Evolutionary conservation across 345 rosid genomes (phyloP).

Genomic region (Rhizophora mangle): DNA sequence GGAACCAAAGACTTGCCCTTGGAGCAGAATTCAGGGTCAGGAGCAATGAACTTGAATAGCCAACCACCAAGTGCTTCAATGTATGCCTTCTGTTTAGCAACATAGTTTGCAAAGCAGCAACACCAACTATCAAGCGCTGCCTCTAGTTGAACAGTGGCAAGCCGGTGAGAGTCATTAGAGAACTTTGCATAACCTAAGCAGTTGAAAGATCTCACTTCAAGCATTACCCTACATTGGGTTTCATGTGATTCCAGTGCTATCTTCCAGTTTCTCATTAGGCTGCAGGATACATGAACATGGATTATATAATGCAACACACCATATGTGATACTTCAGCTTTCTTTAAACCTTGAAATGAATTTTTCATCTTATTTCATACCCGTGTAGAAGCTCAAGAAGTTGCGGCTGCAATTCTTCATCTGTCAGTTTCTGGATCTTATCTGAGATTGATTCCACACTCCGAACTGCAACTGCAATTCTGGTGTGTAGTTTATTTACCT

Average conservation of each 20-base stretch:
- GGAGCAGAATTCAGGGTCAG: slow-evolving; percentile 30
- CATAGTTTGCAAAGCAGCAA: slow-evolving; percentile 28
- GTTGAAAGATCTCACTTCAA: slow-evolving; percentile 35
- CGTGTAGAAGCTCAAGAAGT: slow-evolving; percentile 37
- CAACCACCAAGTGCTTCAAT: slow-evolving; percentile 42
- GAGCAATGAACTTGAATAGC: slow-evolving; percentile 35
- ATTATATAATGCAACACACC: slow-evolving; percentile 3
- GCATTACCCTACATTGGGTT: slow-evolving; percentile 36
- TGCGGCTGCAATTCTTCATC: slow-evolving; percentile 52
- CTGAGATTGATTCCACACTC: slow-evolving; percentile 37
- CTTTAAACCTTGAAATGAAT: background rate
- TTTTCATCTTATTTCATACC: slow-evolving; percentile 26
- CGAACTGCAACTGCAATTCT: slow-evolving; percentile 36
- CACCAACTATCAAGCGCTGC: slow-evolving; percentile 41
- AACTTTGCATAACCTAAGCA: slow-evolving; percentile 24
- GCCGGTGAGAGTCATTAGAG: slow-evolving; percentile 32
- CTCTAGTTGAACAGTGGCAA: slow-evolving; percentile 40
- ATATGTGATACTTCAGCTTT: background rate
- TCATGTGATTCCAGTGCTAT: slow-evolving; percentile 36
- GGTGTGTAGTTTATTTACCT: slow-evolving; percentile 28
- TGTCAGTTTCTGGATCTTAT: slow-evolving; percentile 37
- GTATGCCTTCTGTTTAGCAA: slow-evolving; percentile 38
- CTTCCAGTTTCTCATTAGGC: slow-evolving; percentile 42
- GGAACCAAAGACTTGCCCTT: slow-evolving; percentile 14
- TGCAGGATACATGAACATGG: slow-evolving; percentile 15